Evolutionary conservation across 1,284 basidiomycete genomes (phyloP).

Genomic region (Blastosporella zonata): DNA sequence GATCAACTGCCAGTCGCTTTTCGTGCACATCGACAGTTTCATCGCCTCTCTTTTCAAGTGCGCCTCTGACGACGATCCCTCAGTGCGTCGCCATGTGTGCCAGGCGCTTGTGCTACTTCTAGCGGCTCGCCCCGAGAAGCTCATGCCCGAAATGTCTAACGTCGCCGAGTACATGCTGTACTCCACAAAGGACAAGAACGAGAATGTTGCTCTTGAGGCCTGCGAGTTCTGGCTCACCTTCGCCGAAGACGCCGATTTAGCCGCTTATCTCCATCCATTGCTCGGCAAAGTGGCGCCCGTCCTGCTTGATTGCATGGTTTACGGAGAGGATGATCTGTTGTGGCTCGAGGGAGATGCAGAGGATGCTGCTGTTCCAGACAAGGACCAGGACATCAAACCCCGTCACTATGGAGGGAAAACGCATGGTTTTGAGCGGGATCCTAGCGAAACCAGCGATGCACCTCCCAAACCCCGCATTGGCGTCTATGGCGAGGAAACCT

Average conservation of each 20-base stretch:
- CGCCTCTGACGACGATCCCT: constrained; percentile 90
- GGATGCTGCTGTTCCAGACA: constrained; percentile 89
- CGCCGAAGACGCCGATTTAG: constrained; percentile 89
- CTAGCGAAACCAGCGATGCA: constrained; percentile 37
- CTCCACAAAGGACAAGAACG: constrained; percentile 95
- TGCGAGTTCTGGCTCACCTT: constrained; percentile 99
- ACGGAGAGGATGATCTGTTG: constrained; percentile 94
- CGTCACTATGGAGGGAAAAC: constrained; percentile 85
- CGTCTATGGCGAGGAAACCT: constrained; percentile 70
- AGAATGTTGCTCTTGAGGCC: constrained; percentile 92
- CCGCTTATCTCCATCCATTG: constrained; percentile 82
- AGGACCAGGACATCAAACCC: constrained; percentile 94
- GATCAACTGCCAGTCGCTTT: constrained; percentile 79
- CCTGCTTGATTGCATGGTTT: constrained; percentile 95
- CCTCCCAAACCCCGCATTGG: constrained; percentile 51
- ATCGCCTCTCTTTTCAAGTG: constrained; percentile 92
- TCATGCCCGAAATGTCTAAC: constrained; percentile 93
- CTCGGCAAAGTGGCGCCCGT: constrained; percentile 90
- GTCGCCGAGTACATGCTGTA: constrained; percentile 99
- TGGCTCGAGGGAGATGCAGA: constrained; percentile 94
- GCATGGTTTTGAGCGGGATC: constrained; percentile 81
- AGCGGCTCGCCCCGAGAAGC: constrained; percentile 90
- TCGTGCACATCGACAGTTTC: constrained; percentile 89
- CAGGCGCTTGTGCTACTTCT: constrained; percentile 93
- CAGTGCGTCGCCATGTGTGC: constrained; percentile 94